Base-by-base conservation (phyloP, 257 asterid species). In the Haberlea rhodopensis region DNA sequence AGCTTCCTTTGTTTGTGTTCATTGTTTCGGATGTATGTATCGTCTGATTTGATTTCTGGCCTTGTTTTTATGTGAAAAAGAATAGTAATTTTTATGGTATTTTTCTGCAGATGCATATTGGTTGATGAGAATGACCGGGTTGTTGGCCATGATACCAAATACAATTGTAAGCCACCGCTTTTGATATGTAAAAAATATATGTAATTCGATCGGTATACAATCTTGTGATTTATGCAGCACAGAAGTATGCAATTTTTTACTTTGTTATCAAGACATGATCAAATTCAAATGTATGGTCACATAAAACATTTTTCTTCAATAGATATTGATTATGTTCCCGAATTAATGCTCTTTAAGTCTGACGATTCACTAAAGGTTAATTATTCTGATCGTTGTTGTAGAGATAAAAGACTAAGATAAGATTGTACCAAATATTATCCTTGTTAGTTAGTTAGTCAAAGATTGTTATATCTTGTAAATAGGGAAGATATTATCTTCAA, bases 61-160 rank as follows among this genome's bases (percentile, higher is more conserved):
- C 53, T 8, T 24, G 52, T 46, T 79, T 11, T 24, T 53, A 16
- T 9, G 18, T 19, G 37, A 27, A n/a, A 19, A 19, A 45, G 26
- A 16, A 29, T 18, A 54, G 64, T 10, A 49, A 25, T 11, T 31
- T 51, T 69, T 37, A 27, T 52, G 53, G 19, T 34, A 25, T 48
- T 32, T 53, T 24, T 75, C 48, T 72, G 75, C 88, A 91, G 98
- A 73, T 91, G 98, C 76, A 88, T 91, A 69, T 79, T 91, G 95
- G 98, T 91, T 66, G 96, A 88, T 70, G 94, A 84, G 79, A 83
- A 83, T 72, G 98, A 91, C 62, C 70, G 27, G n/a, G 98, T 91
- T 34, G 83, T 86, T 56, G 98, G 98, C 49, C 98, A 91, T 68
- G 98, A 91, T 53, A 79, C 88, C 73, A 91, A 91, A 70, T 91